Evolutionary conservation across 352 stramenopile species (phyloP).

Genomic region (Phytophthora aleatoria): DNA sequence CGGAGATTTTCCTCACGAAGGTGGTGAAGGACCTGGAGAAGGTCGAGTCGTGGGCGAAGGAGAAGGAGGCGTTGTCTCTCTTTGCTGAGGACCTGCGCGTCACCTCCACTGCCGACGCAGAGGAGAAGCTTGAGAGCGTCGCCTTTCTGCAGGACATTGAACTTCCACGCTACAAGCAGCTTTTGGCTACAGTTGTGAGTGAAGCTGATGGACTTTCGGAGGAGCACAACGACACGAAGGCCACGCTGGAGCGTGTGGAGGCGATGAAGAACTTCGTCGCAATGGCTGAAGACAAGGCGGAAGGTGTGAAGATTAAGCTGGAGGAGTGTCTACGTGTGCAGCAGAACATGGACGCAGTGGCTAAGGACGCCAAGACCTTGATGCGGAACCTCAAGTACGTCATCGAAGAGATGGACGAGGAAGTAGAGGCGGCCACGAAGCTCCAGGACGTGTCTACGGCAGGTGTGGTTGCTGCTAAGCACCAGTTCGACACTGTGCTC

Average conservation of each 20-base stretch:
- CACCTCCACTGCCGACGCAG: constrained; percentile 64
- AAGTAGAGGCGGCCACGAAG: constrained; percentile 79
- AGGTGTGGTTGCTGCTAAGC: constrained; percentile 66
- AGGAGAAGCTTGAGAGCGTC: constrained; percentile 87
- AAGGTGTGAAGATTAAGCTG: constrained; percentile 62
- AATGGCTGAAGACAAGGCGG: constrained; percentile 74
- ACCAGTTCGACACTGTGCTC: constrained; percentile 70
- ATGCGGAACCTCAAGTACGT: constrained; percentile 90
- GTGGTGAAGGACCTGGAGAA: constrained; percentile 89
- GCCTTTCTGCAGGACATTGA: constrained; percentile 85
- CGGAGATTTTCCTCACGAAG: constrained; percentile 79
- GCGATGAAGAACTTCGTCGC: constrained; percentile 78
- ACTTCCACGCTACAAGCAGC: constrained; percentile 82
- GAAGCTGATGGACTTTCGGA: constrained; percentile 67
- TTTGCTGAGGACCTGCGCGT: constrained; percentile 66
- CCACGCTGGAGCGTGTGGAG: constrained; percentile 74
- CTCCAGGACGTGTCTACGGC: constrained; percentile 73
- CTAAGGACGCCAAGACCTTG: constrained; percentile 86
- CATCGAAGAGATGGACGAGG: constrained; percentile 89
- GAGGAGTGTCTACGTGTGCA: constrained; percentile 63
- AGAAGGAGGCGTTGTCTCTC: constrained; percentile 73
- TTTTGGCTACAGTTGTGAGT: constrained; percentile 68
- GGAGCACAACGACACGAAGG: constrained; percentile 71
- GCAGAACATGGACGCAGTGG: constrained; percentile 77
- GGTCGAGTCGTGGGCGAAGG: constrained; percentile 81